phyloP scores from a whole-genome alignment of 495 filamentous ascomycete species.

The Cryomyces antarcticus region DNA sequence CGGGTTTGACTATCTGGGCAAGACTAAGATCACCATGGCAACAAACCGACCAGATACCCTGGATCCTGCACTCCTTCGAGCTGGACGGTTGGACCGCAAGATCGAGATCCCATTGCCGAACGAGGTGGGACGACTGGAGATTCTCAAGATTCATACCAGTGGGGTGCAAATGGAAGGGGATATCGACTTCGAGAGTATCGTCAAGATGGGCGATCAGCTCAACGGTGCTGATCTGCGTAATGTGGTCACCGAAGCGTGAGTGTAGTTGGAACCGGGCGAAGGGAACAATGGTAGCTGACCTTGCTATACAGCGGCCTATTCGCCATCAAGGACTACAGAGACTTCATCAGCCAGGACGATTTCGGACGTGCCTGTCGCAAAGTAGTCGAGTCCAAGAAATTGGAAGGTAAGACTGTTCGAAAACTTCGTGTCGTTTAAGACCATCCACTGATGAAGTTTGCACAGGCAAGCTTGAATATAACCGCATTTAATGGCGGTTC shows the following conservation, averaged over 20 bases:
- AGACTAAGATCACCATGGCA: conserved; percentile 99
- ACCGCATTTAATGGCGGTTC: no score
- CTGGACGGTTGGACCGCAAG: conserved; percentile 88
- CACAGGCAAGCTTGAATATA: no score
- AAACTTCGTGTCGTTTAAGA: no score
- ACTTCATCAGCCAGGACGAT: conserved; percentile 92
- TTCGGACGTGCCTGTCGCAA: conserved; percentile 98
- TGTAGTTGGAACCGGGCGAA: conserved; percentile 6
- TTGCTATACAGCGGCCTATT: conserved; percentile 54
- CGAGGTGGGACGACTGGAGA: conserved; percentile 91
- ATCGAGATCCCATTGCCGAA: conserved; percentile 99
- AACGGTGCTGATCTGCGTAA: conserved; percentile 97
- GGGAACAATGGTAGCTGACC: conserved; percentile 1
- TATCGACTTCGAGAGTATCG: conserved; percentile 96
- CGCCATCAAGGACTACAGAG: conserved; percentile 91
- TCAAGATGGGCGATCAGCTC: conserved; percentile 97
- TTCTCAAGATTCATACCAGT: conserved; percentile 91
- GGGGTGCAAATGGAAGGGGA: conserved; percentile 80
- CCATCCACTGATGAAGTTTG: no score
- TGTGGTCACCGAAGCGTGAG: conserved; percentile 95
- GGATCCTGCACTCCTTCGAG: conserved; percentile 83
- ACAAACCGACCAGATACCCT: conserved; percentile 97
- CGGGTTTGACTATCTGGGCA: conserved; percentile 96
- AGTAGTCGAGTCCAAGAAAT: conserved; percentile 91
- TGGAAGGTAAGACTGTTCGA: conserved; percentile 54